A percentile compares a stretch with the other conserved stretches of the same genome.
phyloP scores from a whole-genome alignment of 352 stramenopile genomes.

The Aphanomyces invadans region DNA sequence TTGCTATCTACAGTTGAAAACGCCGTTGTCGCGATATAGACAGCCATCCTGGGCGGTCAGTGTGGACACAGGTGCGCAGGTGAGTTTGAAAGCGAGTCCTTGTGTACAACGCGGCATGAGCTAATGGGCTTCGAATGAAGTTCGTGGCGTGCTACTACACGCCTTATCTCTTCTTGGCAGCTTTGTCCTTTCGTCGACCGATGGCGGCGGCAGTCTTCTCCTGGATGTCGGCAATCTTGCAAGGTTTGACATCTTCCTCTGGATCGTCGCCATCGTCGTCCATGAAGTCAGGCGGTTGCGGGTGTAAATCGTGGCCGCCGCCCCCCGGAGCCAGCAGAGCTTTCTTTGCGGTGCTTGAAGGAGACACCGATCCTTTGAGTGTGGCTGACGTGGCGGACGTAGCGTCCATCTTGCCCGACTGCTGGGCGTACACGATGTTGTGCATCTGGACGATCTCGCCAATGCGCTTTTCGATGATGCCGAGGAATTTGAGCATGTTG shows the following conservation, averaged over 20 bases:
- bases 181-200: conserved; percentile 57
- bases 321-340: neutral
- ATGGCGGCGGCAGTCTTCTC: conserved; percentile 63
- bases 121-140: too few species aligned
- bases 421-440: conserved; percentile 42
- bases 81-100: too few species aligned
- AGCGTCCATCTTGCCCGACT: neutral
- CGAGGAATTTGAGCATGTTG: conserved; percentile 72
- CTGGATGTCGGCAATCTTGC: conserved; percentile 72
- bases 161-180: neutral
- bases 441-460: conserved; percentile 81
- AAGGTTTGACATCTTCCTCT: conserved; percentile 58
- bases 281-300: conserved; percentile 55
- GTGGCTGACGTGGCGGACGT: too few species aligned
- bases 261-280: conserved; percentile 67
- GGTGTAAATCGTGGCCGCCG: conserved; percentile 31
- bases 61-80: too few species aligned
- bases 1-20: too few species aligned
- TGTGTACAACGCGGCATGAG: too few species aligned
- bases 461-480: conserved; percentile 77
- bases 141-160: too few species aligned
- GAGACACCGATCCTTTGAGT: too few species aligned
- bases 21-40: too few species aligned
- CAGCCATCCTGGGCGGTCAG: too few species aligned
- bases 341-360: neutral